These are phyloP conservation scores for Ophiocordyceps unilateralis DNA, from an alignment of 2,329 filamentous ascomycete species.

Conservation along the genomic window DNA sequence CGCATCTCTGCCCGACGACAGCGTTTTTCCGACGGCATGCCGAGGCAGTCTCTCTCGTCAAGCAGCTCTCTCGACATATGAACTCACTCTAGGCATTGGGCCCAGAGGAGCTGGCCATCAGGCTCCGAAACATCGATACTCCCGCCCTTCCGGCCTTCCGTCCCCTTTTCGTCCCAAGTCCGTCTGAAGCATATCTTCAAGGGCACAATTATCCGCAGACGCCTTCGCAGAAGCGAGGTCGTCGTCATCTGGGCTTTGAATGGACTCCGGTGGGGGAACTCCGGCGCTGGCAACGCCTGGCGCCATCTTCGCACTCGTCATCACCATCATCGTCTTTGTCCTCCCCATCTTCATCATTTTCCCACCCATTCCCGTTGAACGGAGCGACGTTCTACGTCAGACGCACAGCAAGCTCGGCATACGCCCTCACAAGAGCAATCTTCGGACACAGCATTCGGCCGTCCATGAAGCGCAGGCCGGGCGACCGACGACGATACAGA, in stretches of 20 bases:
- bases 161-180: too few relatives aligned
- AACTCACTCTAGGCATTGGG: too few relatives aligned
- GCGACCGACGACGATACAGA: slow-evolving; percentile 26
- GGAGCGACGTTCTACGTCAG: slow-evolving; percentile 34
- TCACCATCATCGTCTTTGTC: slow-evolving; percentile 31
- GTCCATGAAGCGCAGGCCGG: slow-evolving; percentile 7
- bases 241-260: too few relatives aligned
- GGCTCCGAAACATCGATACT: neutral
- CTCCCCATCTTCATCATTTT: slow-evolving; percentile 36
- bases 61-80: too few relatives aligned
- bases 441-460: slow-evolving; percentile 11
- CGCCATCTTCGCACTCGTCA: slow-evolving; percentile 21
- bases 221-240: too few relatives aligned
- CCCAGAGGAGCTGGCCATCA: too few relatives aligned
- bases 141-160: neutral
- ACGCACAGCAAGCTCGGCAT: slow-evolving; percentile 34
- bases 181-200: too few relatives aligned
- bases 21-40: too few relatives aligned
- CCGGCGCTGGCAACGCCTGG: slow-evolving; percentile 7
- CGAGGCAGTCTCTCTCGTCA: too few relatives aligned
- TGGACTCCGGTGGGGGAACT: neutral
- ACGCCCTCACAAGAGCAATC: slow-evolving; percentile 18
- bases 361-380: slow-evolving; percentile 33
- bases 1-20: too few relatives aligned
- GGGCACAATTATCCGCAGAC: too few relatives aligned